These are phyloP conservation scores for Amborella trichopoda DNA, from an alignment of 164 flowering plant genomes.

Conservation along the genomic window DNA sequence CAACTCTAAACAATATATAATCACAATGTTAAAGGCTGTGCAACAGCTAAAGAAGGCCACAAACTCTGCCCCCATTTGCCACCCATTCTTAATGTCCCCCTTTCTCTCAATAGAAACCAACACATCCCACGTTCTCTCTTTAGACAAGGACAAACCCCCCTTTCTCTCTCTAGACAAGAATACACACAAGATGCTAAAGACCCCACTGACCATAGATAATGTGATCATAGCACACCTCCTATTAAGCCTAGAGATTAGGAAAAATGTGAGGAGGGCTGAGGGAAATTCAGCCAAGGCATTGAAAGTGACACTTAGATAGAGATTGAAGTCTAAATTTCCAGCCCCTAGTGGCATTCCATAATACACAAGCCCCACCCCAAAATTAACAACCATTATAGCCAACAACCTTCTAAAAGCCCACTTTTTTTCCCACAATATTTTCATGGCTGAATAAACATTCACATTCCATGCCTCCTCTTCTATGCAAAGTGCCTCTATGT, in stretches of 20 bases:
- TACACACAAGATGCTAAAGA: constrained; percentile 25
- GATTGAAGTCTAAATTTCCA: constrained; percentile 26
- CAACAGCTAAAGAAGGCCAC: constrained; percentile 44
- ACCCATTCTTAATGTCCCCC: background rate
- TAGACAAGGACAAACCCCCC: too few relatives aligned
- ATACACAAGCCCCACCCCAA: constrained; percentile 59
- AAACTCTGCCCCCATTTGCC: constrained; percentile 40
- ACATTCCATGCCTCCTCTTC: constrained; percentile 9
- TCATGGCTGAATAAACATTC: constrained; percentile 26
- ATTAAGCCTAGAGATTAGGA: constrained; percentile 25
- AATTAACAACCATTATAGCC: constrained; percentile 24
- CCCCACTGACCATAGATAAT: constrained; percentile 28
- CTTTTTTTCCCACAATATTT: constrained; percentile 20
- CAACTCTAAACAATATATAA: constrained; percentile 57
- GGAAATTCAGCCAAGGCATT: constrained; percentile 58
- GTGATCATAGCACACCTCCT: constrained; percentile 20
- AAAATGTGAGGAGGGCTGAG: constrained; percentile 24
- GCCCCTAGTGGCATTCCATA: constrained; percentile 64
- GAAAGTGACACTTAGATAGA: constrained; percentile 40
- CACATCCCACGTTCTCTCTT: background rate
- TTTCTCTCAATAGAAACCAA: too few relatives aligned
- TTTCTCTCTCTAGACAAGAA: too few relatives aligned
- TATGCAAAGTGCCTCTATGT: too few relatives aligned
- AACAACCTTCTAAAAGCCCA: constrained; percentile 39
- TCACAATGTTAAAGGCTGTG: constrained; percentile 29